Evolutionary conservation across 371 early-diverging fungal species (phyloP).

Genomic region (Apophysomyces sp.): DNA sequence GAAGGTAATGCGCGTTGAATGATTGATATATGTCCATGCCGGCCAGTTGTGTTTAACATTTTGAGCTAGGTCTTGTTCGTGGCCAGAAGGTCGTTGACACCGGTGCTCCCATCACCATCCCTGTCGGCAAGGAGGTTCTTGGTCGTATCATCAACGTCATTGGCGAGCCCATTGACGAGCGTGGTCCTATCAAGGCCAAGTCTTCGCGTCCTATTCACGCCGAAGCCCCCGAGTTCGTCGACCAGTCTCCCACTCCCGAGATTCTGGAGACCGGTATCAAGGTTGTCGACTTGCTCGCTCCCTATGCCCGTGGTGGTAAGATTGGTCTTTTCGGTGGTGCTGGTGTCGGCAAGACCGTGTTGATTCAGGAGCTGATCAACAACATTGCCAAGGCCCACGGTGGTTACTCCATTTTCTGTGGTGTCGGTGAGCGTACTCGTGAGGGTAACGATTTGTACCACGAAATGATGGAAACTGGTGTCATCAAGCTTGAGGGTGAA

Average conservation of each 20-base stretch:
- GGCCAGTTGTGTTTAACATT: slow-evolving; percentile 44
- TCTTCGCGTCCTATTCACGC: slow-evolving; percentile 85
- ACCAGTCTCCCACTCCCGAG: slow-evolving; percentile 93
- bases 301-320: slow-evolving; percentile 97
- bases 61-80: slow-evolving; percentile 86
- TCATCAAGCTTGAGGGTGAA: slow-evolving; percentile 90
- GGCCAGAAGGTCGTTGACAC: slow-evolving; percentile 95
- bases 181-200: slow-evolving; percentile 93
- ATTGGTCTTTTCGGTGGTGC: slow-evolving; percentile 99
- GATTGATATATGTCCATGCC: slow-evolving; percentile 19
- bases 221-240: slow-evolving; percentile 89
- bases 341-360: slow-evolving; percentile 98
- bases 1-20: neutral
- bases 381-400: slow-evolving; percentile 98
- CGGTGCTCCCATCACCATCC: slow-evolving; percentile 92
- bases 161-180: slow-evolving; percentile 98
- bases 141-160: slow-evolving; percentile 99
- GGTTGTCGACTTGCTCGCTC: slow-evolving; percentile 95
- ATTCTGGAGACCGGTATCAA: slow-evolving; percentile 96
- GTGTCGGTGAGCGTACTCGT: slow-evolving; percentile 97
- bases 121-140: slow-evolving; percentile 94
- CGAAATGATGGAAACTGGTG: slow-evolving; percentile 94
- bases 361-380: slow-evolving; percentile 97
- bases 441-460: slow-evolving; percentile 98
- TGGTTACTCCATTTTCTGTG: slow-evolving; percentile 96